Percentiles rank a stretch among this genome's conserved stretches.
Conservation (phyloP, 208 protist species). For the Leishmania tropica region DNA sequence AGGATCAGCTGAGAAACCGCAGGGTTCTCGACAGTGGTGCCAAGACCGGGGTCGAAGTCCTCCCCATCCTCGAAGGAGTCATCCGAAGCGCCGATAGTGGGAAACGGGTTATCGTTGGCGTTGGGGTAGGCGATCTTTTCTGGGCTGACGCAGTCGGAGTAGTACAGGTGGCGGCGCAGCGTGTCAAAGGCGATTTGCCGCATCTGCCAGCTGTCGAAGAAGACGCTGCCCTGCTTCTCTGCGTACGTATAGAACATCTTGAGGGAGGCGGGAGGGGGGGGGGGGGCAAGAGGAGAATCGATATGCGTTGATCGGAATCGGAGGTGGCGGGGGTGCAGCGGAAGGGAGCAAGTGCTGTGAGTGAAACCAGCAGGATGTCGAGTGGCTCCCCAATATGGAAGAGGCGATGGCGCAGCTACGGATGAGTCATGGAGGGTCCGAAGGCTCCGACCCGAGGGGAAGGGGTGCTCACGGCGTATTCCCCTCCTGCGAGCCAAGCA, state of each 20-base stretch:
- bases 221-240: conserved; percentile 56
- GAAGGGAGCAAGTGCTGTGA: neutral
- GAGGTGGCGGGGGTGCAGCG: neutral
- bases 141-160: conserved; percentile 30
- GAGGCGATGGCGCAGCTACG: neutral
- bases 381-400: neutral
- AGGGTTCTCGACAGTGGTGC: conserved; percentile 1
- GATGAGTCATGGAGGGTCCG: no score
- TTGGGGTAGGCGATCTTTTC: conserved; percentile 41
- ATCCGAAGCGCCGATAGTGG: neutral
- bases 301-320: neutral
- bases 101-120: conserved; percentile 33
- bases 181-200: conserved; percentile 73
- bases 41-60: conserved; percentile 1
- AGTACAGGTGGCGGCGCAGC: conserved; percentile 72
- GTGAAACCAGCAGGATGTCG: neutral
- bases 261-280: no score
- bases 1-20: conserved; percentile 11
- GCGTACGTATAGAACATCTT: conserved; percentile 65
- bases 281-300: neutral
- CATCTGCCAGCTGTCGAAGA: conserved; percentile 66
- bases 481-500: neutral
- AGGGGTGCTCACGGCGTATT: no score
- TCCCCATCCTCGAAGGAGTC: conserved; percentile 8
- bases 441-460: no score